phyloP scores from a whole-genome alignment of 768 basidiomycete species.

The Mycena albidolilacea region DNA sequence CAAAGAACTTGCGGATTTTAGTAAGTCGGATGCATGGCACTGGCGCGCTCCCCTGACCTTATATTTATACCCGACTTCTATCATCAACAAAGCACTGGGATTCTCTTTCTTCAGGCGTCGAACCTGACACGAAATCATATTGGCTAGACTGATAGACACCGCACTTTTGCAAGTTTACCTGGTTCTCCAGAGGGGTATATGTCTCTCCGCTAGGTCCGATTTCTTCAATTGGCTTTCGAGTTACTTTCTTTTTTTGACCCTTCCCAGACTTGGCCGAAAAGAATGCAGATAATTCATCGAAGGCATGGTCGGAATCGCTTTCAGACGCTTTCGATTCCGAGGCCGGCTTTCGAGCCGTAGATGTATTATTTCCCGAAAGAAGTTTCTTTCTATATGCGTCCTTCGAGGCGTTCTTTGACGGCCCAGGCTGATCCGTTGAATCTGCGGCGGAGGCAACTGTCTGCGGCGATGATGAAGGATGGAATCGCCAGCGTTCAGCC shows the following conservation, averaged over 20 bases:
- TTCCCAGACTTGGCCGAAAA: conserved; percentile 59
- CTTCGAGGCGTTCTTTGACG: conserved; percentile 42
- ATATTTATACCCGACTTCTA: conserved; percentile 90
- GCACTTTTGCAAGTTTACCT: conserved; percentile 53
- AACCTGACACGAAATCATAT: conserved; percentile 53
- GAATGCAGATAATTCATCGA: conserved; percentile 62
- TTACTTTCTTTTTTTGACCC: conserved; percentile 50
- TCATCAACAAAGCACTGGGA: conserved; percentile 77
- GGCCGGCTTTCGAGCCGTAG: background rate
- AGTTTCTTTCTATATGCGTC: conserved; percentile 67
- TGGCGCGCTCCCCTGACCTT: conserved; percentile 35
- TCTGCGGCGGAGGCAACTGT: background rate
- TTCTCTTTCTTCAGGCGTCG: conserved; percentile 74
- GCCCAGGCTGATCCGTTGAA: background rate
- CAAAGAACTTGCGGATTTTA: conserved; percentile 71
- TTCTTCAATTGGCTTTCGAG: conserved; percentile 49
- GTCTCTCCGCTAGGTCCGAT: conserved; percentile 79
- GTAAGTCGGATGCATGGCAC: background rate
- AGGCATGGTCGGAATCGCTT: conserved; percentile 61
- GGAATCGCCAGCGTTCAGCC: conserved; percentile 64
- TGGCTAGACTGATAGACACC: background rate
- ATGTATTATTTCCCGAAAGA: conserved; percentile 48
- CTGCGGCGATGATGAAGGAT: conserved; percentile 40
- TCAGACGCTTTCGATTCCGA: conserved; percentile 46
- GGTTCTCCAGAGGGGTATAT: conserved; percentile 85